phyloP scores from a whole-genome alignment of 1,284 basidiomycete genomes.

The Ceratobasidium sp. region DNA sequence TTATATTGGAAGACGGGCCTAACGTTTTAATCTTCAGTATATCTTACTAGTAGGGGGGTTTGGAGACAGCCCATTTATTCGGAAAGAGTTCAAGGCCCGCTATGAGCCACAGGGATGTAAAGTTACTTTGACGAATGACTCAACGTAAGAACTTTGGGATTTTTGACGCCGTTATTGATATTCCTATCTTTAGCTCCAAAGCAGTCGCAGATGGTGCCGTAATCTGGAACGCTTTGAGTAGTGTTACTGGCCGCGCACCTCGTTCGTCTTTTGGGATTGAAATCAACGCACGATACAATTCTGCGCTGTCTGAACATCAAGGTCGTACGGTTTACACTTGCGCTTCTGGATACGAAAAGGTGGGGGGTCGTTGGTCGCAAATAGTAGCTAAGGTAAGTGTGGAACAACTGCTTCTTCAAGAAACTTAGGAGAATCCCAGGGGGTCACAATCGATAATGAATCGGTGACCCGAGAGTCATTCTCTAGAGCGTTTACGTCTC shows the following conservation, averaged over 20 bases:
- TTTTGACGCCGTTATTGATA: background rate
- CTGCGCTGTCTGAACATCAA: background rate
- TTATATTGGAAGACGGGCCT: background rate
- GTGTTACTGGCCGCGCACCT: conserved; percentile 23
- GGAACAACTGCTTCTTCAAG: background rate
- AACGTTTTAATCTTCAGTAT: conserved; percentile 10
- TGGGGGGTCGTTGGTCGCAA: conserved; percentile 9
- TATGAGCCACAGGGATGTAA: conserved; percentile 8
- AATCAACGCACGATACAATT: background rate
- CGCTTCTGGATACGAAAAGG: background rate
- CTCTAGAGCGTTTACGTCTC: background rate
- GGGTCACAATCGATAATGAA: conserved; percentile 4
- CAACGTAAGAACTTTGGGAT: conserved; percentile 31
- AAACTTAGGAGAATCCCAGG: background rate
- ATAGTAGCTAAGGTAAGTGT: background rate
- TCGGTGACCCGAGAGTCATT: background rate
- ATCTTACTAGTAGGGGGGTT: conserved; percentile 44
- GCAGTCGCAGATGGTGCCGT: conserved; percentile 39
- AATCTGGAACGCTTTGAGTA: conserved; percentile 17
- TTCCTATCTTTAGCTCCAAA: conserved; percentile 13
- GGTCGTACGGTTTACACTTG: background rate
- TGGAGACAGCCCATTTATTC: conserved; percentile 42
- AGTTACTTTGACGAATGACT: conserved; percentile 40
- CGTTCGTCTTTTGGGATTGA: conserved; percentile 14
- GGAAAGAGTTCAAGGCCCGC: conserved; percentile 12